These are phyloP conservation scores for Lanmaoa pseudosensibilis DNA, from an alignment of 768 basidiomycete genomes.

Conservation along the genomic window DNA sequence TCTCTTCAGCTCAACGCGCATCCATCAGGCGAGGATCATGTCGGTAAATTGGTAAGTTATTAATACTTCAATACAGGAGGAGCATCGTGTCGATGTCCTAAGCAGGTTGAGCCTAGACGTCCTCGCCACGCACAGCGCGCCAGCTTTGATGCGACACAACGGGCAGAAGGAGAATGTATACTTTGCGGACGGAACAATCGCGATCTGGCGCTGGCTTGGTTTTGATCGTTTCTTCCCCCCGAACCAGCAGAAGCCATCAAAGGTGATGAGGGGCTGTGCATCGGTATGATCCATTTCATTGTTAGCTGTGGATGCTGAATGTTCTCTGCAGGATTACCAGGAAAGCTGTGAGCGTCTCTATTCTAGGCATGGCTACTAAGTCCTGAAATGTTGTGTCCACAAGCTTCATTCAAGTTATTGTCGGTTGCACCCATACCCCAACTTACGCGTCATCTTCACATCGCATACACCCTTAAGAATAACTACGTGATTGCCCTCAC, in stretches of 20 bases:
- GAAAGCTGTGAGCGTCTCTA: conserved; percentile 58
- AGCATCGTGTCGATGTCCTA: neutral
- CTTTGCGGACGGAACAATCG: conserved; percentile 50
- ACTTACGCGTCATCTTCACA: conserved; percentile 36
- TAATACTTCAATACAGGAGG: neutral
- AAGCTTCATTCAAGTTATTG: conserved; percentile 68
- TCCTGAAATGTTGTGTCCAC: conserved; percentile 6
- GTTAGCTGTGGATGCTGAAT: conserved; percentile 1
- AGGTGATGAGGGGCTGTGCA: conserved; percentile 54
- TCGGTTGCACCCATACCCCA: conserved; percentile 48
- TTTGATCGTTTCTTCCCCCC: conserved; percentile 65
- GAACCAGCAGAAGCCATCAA: conserved; percentile 32
- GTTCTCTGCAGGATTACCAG: conserved; percentile 61
- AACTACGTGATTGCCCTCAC: conserved; percentile 57
- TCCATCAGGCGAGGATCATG: conserved; percentile 65
- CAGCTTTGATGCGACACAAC: conserved; percentile 44
- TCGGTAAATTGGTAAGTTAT: conserved; percentile 59
- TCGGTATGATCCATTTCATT: conserved; percentile 44
- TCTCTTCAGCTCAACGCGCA: conserved; percentile 62
- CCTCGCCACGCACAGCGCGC: conserved; percentile 53
- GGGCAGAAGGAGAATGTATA: conserved; percentile 25
- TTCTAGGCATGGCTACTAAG: neutral
- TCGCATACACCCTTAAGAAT: conserved; percentile 45
- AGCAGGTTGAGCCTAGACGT: conserved; percentile 58
- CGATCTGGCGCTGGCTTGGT: conserved; percentile 69